phyloP scores from a whole-genome alignment of 2,329 filamentous ascomycete species.

The Verticillium longisporum region DNA sequence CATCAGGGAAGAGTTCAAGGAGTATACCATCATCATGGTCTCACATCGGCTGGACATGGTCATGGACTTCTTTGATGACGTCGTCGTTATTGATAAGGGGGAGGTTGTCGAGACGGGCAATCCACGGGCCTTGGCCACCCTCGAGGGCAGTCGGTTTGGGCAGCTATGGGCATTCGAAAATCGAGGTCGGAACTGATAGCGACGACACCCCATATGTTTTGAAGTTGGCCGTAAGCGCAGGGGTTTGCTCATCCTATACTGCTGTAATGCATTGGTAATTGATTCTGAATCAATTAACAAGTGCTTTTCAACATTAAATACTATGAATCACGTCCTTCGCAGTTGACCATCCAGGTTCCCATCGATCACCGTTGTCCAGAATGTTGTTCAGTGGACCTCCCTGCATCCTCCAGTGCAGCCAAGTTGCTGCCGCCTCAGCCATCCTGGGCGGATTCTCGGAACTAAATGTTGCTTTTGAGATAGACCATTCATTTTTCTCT shows the following conservation, averaged over 20 bases:
- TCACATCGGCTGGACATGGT: slow-evolving; percentile 42
- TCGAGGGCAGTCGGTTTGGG: slow-evolving; percentile 19
- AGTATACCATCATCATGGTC: slow-evolving; percentile 47
- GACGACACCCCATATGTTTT: too few species aligned
- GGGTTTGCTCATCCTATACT: too few species aligned
- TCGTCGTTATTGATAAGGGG: slow-evolving; percentile 43
- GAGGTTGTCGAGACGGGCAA: slow-evolving; percentile 26
- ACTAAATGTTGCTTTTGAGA: neutral
- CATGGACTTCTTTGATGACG: slow-evolving; percentile 39
- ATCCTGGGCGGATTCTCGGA: slow-evolving; percentile 1
- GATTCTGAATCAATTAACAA: too few species aligned
- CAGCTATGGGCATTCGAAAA: slow-evolving; percentile 22
- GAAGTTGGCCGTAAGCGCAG: too few species aligned
- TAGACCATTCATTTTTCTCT: neutral
- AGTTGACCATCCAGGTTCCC: too few species aligned
- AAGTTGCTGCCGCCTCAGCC: slow-evolving; percentile 7
- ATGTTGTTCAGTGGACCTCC: neutral
- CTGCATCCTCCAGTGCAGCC: slow-evolving; percentile 10
- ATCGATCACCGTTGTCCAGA: too few species aligned
- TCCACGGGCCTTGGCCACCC: slow-evolving; percentile 9
- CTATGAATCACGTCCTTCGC: too few species aligned
- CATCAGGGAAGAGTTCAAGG: slow-evolving; percentile 29
- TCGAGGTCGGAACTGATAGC: neutral
- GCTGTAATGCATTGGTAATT: too few species aligned
- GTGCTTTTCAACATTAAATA: too few species aligned